Percentiles rank a stretch among this genome's conserved stretches.
Conservation (phyloP, 768 basidiomycete genomes). For the Arthromyces matolae region DNA sequence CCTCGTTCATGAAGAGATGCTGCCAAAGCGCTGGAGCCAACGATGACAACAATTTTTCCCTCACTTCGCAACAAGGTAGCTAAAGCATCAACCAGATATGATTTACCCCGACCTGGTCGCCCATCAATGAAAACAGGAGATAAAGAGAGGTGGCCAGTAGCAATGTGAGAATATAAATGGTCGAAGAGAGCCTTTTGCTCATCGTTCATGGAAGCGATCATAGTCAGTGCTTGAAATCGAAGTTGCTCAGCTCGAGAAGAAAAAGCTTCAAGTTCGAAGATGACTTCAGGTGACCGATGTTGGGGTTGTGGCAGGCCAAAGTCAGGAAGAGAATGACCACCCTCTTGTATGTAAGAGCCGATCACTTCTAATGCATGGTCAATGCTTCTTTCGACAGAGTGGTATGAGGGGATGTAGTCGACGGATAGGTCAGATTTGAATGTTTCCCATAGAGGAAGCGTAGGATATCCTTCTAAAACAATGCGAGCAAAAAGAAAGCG, state of each 20-base stretch:
- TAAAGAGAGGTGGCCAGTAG: not conserved
- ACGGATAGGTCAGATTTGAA: not conserved
- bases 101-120: not conserved
- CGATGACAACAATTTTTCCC: constrained; percentile 1
- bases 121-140: not conserved
- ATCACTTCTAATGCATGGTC: not conserved
- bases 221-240: not conserved
- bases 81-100: not conserved
- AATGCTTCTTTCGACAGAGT: not conserved
- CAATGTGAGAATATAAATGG: not conserved
- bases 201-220: not conserved
- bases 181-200: not conserved
- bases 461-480: not conserved
- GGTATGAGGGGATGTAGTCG: not conserved
- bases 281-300: not conserved
- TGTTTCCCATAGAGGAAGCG: not conserved
- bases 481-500: not conserved
- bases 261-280: not conserved
- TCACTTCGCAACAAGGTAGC: not conserved
- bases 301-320: not conserved
- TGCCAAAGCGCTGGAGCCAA: constrained; percentile 9
- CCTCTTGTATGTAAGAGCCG: not conserved
- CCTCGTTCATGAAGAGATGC: constrained; percentile 6
- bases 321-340: not conserved
- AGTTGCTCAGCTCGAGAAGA: not conserved